A percentile compares a stretch with the other conserved stretches of the same genome.
Conservation (phyloP, 2,329 filamentous ascomycete genomes). For the Phaeosphaeriaceae sp. region DNA sequence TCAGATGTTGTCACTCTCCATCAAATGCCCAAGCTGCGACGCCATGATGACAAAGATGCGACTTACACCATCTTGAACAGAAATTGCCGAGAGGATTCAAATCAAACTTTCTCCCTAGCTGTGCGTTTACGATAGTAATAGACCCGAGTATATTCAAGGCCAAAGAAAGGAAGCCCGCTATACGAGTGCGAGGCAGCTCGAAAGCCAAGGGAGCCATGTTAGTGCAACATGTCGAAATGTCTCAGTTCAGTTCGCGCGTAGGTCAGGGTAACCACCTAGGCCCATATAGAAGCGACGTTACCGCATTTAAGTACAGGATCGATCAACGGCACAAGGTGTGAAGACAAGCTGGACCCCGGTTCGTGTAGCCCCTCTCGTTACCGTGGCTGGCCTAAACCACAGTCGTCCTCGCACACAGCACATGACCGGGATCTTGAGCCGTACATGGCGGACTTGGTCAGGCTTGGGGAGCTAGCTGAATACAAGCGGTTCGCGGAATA, state of each 20-base stretch:
- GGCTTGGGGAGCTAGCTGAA: too few species aligned
- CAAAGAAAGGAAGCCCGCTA: not conserved
- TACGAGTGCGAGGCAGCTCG: not conserved
- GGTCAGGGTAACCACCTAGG: not conserved
- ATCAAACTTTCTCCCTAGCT: conserved; percentile 6
- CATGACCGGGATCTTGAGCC: not conserved
- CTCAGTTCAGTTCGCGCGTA: not conserved
- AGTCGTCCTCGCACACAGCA: not conserved
- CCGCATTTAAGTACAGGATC: not conserved
- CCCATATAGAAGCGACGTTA: not conserved
- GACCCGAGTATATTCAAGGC: too few species aligned
- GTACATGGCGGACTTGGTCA: not conserved
- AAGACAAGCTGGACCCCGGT: not conserved
- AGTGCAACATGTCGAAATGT: conserved; percentile 1
- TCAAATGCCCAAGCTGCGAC: not conserved
- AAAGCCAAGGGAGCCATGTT: not conserved
- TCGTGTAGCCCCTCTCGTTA: not conserved
- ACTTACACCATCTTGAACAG: conserved; percentile 32
- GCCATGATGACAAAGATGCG: not conserved
- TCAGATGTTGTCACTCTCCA: not conserved
- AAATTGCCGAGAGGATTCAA: conserved; percentile 27
- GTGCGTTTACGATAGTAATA: conserved; percentile 1
- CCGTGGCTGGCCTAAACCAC: not conserved
- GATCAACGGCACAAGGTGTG: not conserved
- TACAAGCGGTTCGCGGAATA: too few species aligned